A percentile compares a stretch with the other conserved stretches of the same genome.
These are phyloP conservation scores for Picea abies DNA, from an alignment of 83 land plant genomes.

Conservation along the genomic window DNA sequence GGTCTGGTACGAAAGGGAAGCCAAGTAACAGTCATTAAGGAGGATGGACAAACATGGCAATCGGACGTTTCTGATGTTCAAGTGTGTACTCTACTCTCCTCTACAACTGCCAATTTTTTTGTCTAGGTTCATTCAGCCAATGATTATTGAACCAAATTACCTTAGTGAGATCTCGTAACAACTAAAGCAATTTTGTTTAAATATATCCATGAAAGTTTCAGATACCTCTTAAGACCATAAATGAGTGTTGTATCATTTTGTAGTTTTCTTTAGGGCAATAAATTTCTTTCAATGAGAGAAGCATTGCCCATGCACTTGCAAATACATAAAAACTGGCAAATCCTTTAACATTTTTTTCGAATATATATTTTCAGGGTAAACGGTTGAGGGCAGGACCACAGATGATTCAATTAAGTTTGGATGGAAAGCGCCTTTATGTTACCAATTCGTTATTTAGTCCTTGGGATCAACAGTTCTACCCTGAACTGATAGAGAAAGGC, in stretches of 20 bases:
- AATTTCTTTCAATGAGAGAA: too few species aligned
- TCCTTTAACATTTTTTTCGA: background rate
- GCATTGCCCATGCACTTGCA: too few species aligned
- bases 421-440: slow-evolving; percentile 53
- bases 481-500: slow-evolving; percentile 40
- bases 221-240: too few species aligned
- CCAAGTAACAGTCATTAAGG: slow-evolving; percentile 29
- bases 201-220: too few species aligned
- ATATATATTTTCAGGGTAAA: slow-evolving; percentile 32
- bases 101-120: background rate
- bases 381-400: slow-evolving; percentile 56
- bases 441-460: slow-evolving; percentile 60
- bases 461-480: slow-evolving; percentile 59
- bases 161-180: too few species aligned
- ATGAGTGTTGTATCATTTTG: too few species aligned
- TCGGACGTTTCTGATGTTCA: slow-evolving; percentile 41
- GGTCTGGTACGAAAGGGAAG: slow-evolving; percentile 45
- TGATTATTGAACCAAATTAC: too few species aligned
- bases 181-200: too few species aligned
- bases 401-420: slow-evolving; percentile 60
- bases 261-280: too few species aligned
- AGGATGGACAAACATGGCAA: slow-evolving; percentile 40
- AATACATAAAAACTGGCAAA: too few species aligned
- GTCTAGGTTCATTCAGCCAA: too few species aligned
- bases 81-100: slow-evolving; percentile 20